Evolutionary conservation across 345 rosid species (phyloP).

Genomic region (Adansonia digitata): DNA sequence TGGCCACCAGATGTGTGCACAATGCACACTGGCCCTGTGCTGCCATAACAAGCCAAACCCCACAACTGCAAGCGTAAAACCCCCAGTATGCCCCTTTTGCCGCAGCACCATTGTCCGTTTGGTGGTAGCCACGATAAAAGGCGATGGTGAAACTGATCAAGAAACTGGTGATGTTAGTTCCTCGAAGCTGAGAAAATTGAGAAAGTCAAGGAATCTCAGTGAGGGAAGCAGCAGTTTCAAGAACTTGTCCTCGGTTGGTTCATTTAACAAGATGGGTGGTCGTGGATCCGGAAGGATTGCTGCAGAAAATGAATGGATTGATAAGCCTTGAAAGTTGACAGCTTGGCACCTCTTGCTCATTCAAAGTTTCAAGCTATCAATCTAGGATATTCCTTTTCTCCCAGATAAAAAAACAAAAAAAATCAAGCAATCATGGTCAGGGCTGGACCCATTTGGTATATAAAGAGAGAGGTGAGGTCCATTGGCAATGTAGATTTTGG

Average conservation of each 20-base stretch:
- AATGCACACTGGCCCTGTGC: constrained; percentile 88
- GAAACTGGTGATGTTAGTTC: constrained; percentile 49
- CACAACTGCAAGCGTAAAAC: constrained; percentile 46
- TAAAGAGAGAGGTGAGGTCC: constrained; percentile 17
- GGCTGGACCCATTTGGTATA: constrained; percentile 27
- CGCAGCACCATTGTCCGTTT: constrained; percentile 68
- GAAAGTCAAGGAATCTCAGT: constrained; percentile 59
- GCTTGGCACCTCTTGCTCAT: background rate
- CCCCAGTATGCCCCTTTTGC: constrained; percentile 97
- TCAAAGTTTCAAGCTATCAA: constrained; percentile 23
- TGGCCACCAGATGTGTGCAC: constrained; percentile 99
- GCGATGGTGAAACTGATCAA: constrained; percentile 41
- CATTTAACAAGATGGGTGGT: constrained; percentile 53
- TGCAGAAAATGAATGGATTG: constrained; percentile 41
- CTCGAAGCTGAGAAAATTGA: constrained; percentile 54
- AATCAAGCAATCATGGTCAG: constrained; percentile 16
- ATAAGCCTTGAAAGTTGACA: constrained; percentile 49
- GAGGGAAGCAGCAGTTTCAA: constrained; percentile 98
- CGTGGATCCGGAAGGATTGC: constrained; percentile 56
- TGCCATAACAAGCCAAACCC: constrained; percentile 99
- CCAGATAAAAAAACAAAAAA: background rate
- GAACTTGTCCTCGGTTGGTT: constrained; percentile 60
- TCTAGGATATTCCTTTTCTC: constrained; percentile 12
- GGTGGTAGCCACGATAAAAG: constrained; percentile 54
- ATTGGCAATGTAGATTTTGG: constrained; percentile 29